Base-by-base conservation (phyloP, 2,329 filamentous ascomycete genomes). In the Trichoderma simmonsii region DNA sequence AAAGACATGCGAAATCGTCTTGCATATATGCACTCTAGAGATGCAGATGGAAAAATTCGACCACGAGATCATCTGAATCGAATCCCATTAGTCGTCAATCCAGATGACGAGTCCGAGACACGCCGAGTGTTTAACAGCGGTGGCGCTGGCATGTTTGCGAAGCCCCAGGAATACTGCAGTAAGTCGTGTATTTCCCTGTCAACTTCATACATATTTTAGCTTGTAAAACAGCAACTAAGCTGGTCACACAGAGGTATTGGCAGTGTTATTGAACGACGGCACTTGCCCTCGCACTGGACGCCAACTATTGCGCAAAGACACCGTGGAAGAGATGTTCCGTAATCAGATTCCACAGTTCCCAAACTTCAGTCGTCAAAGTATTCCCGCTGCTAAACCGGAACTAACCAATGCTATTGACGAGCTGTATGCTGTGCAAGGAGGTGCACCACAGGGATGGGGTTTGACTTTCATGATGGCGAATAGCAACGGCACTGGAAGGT, bases 101-200 rank as follows among this genome's bases (percentile, higher is more conserved):
- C 39, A 2, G 57, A 70, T 28, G n/a, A 70, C 14, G 57, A 36
- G 28, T 24, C 39, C 7, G 67, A 70, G 57, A 61, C 39, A 21
- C 28, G 57, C 15, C 57, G 11, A 15, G 21, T 62, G 9, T 62
- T 70, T 32, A 62, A 70, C n/a, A 70, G 67, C 6, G 57, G 67
- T 12, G 67, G 67, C n/a, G 67, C 57, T 18, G 66, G 66, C 26
- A 28, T 70, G 39, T 70, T 61, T 62, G 66, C 28, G 15, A 62
- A 21, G 15, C 66, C 66, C 12, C 66, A 70, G 36, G 66, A 70
- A 62, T 70, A 62, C 9, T 70, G 67, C 39, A 70, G 67, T 70
- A 62, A 70, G 67, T 26, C 21, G 32, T 9, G 43, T 1, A 2
- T 21, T 11, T 15, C 3, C 15, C 14, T 30, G 15, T 4, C 18